phyloP scores from a whole-genome alignment of 495 filamentous ascomycete genomes.

The Monascus purpureus region DNA sequence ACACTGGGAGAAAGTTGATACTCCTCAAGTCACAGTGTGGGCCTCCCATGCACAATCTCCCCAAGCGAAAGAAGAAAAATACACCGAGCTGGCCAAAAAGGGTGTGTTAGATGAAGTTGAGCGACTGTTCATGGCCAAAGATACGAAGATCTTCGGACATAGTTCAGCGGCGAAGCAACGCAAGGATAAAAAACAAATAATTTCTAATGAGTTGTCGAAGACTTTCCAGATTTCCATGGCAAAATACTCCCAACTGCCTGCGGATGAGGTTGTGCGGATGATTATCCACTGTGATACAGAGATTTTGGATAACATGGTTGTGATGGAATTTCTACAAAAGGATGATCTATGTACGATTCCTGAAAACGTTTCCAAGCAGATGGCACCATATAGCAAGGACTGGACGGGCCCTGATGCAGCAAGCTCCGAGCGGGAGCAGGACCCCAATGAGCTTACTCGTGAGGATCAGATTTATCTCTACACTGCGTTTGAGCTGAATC shows the following conservation, averaged over 20 bases:
- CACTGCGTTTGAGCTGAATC: conserved; percentile 87
- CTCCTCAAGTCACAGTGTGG: conserved; percentile 91
- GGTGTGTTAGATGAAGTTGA: conserved; percentile 96
- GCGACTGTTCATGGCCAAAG: conserved; percentile 92
- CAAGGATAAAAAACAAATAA: conserved; percentile 93
- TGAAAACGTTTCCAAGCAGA: conserved; percentile 77
- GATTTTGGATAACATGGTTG: conserved; percentile 80
- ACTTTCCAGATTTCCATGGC: conserved; percentile 85
- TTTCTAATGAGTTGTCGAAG: conserved; percentile 81
- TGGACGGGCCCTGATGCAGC: conserved; percentile 85
- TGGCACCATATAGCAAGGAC: conserved; percentile 91
- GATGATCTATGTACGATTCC: conserved; percentile 85
- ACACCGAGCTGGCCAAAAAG: conserved; percentile 77
- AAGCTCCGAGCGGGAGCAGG: conserved; percentile 67
- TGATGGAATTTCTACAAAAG: conserved; percentile 92
- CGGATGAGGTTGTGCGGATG: conserved; percentile 77
- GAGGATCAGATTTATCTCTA: conserved; percentile 92
- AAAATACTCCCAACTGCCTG: conserved; percentile 70
- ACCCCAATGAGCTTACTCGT: conserved; percentile 76
- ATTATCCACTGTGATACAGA: conserved; percentile 91
- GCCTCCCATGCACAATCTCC: conserved; percentile 68
- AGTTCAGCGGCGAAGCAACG: conserved; percentile 52
- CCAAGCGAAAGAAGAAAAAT: conserved; percentile 85
- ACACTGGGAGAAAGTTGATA: conserved; percentile 98
- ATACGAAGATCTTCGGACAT: conserved; percentile 71